Base-by-base conservation (phyloP, 108 stramenopile genomes). In the Nannochloropsis gaditana region DNA sequence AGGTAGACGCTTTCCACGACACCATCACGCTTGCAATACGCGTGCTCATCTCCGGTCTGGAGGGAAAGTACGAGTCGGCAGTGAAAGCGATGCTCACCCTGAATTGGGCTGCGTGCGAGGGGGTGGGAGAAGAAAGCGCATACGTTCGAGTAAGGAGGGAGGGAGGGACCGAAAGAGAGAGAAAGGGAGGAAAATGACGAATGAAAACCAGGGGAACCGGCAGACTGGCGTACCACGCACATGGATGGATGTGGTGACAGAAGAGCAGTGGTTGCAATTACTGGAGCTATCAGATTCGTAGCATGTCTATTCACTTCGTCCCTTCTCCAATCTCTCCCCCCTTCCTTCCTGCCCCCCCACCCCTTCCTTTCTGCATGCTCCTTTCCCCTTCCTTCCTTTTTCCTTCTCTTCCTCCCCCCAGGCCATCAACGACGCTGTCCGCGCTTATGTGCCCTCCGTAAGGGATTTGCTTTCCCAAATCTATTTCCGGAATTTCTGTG, bases 401-500 rank as follows among this genome's bases (percentile, higher is more conserved):
- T 15, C 15, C 47, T 15, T 15, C 15, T 15, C 47, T 15, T 50
- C 15, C 47, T 15, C 15, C 47, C 47, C 10, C 47, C 10, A 50
- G 9, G 84, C 89, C 82, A 95, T 97, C 84, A 92, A 94, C 84
- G 88, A 91, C 8, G 95, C 95, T 41, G 91, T 97, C 43, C 87
- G 92, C 47, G 92, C 93, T 4, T 95, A 94, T 83, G 91, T 96
- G 19, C 91, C 92, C 2, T 86, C 90, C 31, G 91, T 94, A 31
- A 91, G 94, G 80, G 86, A 89, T 9, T 44, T 93, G 47, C 90
- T 96, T 50, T 93, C 93, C 41, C 85, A 85, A 9, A 92, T 94
- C 10, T 94, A 96, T 91, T 96, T 94, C 92, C 92, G 96, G 41
- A 95, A 91, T 84, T 95, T 97, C 86, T 97, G 96, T 86, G 97